Percentiles rank a stretch among this genome's conserved stretches.
Evolutionary conservation across 2,329 filamentous ascomycete genomes (phyloP).

Genomic region (Fusarium sp.): DNA sequence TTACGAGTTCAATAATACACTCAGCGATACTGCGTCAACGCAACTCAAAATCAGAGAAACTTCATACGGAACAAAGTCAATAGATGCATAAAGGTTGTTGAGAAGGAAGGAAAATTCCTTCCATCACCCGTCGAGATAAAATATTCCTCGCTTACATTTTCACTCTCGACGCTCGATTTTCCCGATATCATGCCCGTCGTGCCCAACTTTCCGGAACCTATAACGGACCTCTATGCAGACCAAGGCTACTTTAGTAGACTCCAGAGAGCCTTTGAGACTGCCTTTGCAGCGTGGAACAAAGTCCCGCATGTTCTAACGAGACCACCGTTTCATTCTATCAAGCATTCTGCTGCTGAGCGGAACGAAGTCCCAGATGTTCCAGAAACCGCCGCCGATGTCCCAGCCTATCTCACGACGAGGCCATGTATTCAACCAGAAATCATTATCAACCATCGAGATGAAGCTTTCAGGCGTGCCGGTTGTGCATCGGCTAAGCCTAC

Average conservation of each 20-base stretch:
- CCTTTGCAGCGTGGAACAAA: constrained; percentile 14
- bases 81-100: too few species aligned
- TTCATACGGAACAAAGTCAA: too few species aligned
- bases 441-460: not conserved
- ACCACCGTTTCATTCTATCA: too few species aligned
- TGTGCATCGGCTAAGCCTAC: not conserved
- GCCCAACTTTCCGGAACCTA: not conserved
- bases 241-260: not conserved
- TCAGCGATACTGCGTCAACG: not conserved
- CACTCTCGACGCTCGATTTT: not conserved
- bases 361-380: too few species aligned
- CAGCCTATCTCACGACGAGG: too few species aligned
- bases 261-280: not conserved
- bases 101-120: not conserved
- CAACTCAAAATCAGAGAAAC: not conserved
- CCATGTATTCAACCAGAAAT: not conserved
- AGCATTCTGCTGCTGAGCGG: too few species aligned
- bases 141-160: not conserved
- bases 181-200: not conserved
- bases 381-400: too few species aligned
- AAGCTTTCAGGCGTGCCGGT: not conserved
- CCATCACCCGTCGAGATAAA: not conserved
- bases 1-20: not conserved
- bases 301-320: not conserved
- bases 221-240: not conserved